These are phyloP conservation scores for Eurotiales sp. DNA, from an alignment of 2,329 filamentous ascomycete genomes.

Conservation along the genomic window DNA sequence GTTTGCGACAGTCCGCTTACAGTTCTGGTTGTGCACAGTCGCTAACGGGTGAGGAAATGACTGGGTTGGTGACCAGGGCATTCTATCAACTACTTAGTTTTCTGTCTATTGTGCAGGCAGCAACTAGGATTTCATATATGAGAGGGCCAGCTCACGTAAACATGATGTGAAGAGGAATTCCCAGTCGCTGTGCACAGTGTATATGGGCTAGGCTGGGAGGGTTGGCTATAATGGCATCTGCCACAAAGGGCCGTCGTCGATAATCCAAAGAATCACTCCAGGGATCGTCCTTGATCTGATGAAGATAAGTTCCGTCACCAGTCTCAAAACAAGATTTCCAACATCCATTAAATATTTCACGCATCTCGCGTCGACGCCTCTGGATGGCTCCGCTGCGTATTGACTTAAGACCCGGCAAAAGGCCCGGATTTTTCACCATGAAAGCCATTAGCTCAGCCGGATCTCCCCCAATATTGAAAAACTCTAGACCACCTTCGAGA, in stretches of 20 bases:
- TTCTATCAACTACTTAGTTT: no score
- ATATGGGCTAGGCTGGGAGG: constrained; percentile 37
- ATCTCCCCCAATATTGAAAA: constrained; percentile 56
- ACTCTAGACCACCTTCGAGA: constrained; percentile 45
- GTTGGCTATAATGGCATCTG: constrained; percentile 37
- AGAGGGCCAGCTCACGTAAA: no score
- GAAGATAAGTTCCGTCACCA: no score
- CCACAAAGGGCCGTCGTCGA: constrained; percentile 30
- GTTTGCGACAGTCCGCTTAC: constrained; percentile 46
- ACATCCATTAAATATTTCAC: constrained; percentile 71
- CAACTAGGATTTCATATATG: no score
- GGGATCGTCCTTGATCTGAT: constrained; percentile 54
- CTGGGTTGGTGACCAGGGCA: constrained; percentile 41
- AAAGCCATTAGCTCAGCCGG: constrained; percentile 51
- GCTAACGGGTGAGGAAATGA: constrained; percentile 49
- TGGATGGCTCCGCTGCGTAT: not conserved
- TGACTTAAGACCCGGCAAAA: constrained; percentile 26
- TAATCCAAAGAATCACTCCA: no score
- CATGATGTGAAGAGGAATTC: constrained; percentile 34
- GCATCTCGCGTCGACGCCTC: constrained; percentile 30
- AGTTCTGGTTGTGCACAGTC: no score
- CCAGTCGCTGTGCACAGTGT: constrained; percentile 32
- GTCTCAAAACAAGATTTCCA: constrained; percentile 80
- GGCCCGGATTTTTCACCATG: constrained; percentile 49
- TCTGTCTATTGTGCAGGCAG: no score